Evolutionary conservation across 2,329 filamentous ascomycete species (phyloP).

Genomic region (Beauveria caledonica): DNA sequence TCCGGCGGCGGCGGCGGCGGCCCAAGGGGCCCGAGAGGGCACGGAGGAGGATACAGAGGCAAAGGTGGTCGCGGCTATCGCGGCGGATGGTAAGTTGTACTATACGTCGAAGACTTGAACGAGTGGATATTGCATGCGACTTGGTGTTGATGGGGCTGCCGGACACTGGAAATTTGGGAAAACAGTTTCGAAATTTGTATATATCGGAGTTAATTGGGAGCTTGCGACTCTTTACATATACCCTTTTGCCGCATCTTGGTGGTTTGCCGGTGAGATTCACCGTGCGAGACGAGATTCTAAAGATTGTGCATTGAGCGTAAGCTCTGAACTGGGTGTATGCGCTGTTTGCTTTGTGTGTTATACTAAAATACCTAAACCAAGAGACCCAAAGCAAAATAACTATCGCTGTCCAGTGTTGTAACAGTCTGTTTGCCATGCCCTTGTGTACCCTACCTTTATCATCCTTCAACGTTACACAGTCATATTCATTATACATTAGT

Average conservation of each 20-base stretch:
- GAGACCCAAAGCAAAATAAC: not conserved
- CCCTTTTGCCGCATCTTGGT: not conserved
- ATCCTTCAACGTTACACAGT: not conserved
- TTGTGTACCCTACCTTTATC: not conserved
- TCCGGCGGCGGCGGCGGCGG: constrained; percentile 33
- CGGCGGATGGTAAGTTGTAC: constrained; percentile 34
- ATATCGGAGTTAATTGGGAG: not conserved
- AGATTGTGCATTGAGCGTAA: not conserved
- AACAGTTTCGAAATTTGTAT: not conserved
- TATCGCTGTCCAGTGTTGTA: not conserved
- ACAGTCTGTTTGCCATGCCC: constrained; percentile 3
- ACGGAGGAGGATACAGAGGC: constrained; percentile 46
- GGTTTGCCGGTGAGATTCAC: not conserved
- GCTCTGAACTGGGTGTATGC: not conserved
- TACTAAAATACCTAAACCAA: not conserved
- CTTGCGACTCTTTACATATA: not conserved
- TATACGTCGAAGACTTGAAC: not conserved
- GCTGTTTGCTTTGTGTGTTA: not conserved
- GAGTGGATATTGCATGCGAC: not conserved
- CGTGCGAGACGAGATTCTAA: too few relatives aligned
- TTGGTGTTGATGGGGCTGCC: constrained; percentile 10
- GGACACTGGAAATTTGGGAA: not conserved
- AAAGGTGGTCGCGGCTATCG: constrained; percentile 43
- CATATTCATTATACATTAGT: not conserved
- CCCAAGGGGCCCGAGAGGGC: constrained; percentile 42